phyloP scores from a whole-genome alignment of 768 basidiomycete genomes.

The Xanthoconium stramineum region DNA sequence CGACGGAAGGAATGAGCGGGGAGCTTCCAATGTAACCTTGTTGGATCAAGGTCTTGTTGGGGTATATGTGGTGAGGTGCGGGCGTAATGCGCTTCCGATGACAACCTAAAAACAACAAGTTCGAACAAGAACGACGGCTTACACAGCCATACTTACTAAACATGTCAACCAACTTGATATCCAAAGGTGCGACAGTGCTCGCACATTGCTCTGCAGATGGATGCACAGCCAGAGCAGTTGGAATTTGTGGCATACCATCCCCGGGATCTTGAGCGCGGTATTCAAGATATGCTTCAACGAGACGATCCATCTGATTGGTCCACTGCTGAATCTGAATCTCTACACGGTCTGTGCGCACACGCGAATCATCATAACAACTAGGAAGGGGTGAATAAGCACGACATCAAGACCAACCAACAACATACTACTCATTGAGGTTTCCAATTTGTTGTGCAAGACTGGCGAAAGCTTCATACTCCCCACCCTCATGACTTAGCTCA shows the following conservation, averaged over 20 bases:
- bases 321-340: not conserved
- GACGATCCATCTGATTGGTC: not conserved
- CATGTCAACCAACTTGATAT: not conserved
- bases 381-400: no score
- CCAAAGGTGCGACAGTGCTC: not conserved
- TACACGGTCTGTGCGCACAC: not conserved
- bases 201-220: no score
- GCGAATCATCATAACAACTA: not conserved
- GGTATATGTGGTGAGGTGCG: not conserved
- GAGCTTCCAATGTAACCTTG: constrained; percentile 12
- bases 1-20: not conserved
- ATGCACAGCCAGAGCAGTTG: not conserved
- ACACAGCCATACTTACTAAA: not conserved
- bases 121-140: not conserved
- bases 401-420: not conserved
- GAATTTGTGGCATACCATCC: not conserved
- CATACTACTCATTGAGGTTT: not conserved
- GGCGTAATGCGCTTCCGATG: not conserved
- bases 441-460: not conserved
- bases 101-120: not conserved
- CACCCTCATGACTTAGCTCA: not conserved
- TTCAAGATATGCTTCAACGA: not conserved
- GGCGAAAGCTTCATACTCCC: not conserved
- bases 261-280: not conserved
- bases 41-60: constrained; percentile 9